A percentile compares a stretch with the other conserved stretches of the same genome.
Conservation (phyloP, 768 basidiomycete species). For the Rhizopogon roseolus region DNA sequence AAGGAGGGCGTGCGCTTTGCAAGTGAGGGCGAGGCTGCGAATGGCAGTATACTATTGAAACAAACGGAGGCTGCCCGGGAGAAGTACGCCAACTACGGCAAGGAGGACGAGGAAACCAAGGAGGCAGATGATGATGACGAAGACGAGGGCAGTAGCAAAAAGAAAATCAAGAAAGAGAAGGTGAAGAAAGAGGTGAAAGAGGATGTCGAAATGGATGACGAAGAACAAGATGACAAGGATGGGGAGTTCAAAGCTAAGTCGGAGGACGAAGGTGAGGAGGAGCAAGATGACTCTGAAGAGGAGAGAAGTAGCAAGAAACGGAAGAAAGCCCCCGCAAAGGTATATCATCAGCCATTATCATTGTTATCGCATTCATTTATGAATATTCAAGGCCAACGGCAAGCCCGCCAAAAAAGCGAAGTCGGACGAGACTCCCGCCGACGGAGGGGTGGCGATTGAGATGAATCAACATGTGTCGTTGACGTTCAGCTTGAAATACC, state of each 20-base stretch:
- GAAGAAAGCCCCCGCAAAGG: constrained; percentile 56
- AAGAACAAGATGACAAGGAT: constrained; percentile 37
- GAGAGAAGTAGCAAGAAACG: constrained; percentile 60
- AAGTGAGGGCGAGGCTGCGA: constrained; percentile 91
- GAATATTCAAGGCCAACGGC: constrained; percentile 17
- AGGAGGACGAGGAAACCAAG: constrained; percentile 38
- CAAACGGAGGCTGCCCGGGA: constrained; percentile 56
- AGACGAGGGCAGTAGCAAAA: constrained; percentile 29
- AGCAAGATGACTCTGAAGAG: constrained; percentile 45
- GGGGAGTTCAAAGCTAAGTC: constrained; percentile 38
- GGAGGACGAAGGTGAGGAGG: constrained; percentile 43
- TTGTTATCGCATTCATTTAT: constrained; percentile 13
- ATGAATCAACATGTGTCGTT: constrained; percentile 89
- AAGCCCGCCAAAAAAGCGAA: constrained; percentile 56
- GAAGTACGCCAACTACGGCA: constrained; percentile 35
- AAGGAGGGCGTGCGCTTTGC: constrained; percentile 95
- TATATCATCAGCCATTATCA: constrained; percentile 12
- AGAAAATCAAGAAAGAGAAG: constrained; percentile 31
- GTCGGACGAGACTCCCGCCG: constrained; percentile 47
- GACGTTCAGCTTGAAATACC: constrained; percentile 95
- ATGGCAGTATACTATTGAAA: constrained; percentile 80
- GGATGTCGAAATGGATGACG: constrained; percentile 44
- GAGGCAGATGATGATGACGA: constrained; percentile 37
- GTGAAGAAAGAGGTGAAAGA: constrained; percentile 37
- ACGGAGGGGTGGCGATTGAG: constrained; percentile 67